Evolutionary conservation across 2,329 filamentous ascomycete genomes (phyloP).

Genomic region (Aspergillus ustus): DNA sequence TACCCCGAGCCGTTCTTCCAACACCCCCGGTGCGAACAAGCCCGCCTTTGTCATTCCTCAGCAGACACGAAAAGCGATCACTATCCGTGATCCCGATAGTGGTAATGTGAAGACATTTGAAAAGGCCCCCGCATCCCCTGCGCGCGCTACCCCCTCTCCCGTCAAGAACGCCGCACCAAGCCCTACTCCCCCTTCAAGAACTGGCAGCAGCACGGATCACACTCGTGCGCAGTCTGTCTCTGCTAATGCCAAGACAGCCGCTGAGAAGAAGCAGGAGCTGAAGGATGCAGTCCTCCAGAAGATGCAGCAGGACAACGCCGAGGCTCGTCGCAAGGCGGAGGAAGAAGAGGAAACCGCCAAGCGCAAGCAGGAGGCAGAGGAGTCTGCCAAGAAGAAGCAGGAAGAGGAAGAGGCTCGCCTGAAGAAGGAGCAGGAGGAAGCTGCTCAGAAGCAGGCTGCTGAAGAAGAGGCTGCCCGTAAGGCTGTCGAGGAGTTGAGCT

Average conservation of each 20-base stretch:
- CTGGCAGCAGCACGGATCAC: constrained; percentile 69
- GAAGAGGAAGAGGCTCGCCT: constrained; percentile 44
- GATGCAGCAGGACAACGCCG: constrained; percentile 62
- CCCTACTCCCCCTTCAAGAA: constrained; percentile 79
- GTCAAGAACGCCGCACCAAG: constrained; percentile 70
- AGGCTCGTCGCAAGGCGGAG: constrained; percentile 54
- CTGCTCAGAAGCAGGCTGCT: constrained; percentile 34
- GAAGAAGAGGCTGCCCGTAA: constrained; percentile 29
- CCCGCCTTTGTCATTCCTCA: constrained; percentile 67
- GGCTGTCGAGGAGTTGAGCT: constrained; percentile 29
- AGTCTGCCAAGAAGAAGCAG: constrained; percentile 48
- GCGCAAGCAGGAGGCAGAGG: constrained; percentile 36
- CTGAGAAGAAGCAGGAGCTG: constrained; percentile 82
- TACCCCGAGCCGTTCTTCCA: constrained; percentile 60
- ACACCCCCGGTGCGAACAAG: constrained; percentile 63
- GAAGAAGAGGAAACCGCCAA: constrained; percentile 49
- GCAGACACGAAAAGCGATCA: constrained; percentile 72
- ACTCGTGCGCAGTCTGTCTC: constrained; percentile 71
- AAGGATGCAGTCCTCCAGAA: constrained; percentile 56
- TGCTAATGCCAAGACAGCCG: constrained; percentile 73
- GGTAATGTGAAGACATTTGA: constrained; percentile 74
- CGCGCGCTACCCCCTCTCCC: constrained; percentile 60
- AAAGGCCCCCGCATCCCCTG: constrained; percentile 67
- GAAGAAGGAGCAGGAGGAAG: constrained; percentile 36
- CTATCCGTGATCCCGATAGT: constrained; percentile 82